Base-by-base conservation (phyloP, 441 rosid species). In the Raphanus hybrid region DNA sequence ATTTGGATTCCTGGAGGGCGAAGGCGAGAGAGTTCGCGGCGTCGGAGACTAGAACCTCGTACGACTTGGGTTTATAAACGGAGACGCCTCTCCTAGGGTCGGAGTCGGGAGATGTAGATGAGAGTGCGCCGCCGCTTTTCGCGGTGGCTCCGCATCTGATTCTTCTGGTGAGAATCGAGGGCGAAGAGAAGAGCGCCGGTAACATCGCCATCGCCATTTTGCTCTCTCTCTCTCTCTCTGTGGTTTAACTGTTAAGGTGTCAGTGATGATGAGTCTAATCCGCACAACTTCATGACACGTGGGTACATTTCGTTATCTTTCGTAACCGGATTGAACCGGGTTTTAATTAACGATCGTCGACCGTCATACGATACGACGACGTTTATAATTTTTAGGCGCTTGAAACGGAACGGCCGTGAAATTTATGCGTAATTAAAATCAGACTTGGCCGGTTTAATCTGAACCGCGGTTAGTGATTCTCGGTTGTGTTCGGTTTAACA, bases 41-140 rank as follows among this genome's bases (percentile, higher is more conserved):
- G 72, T 94, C 99, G 27, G 90, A 29, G 73, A 79, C 94, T 7
- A 94, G 87, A 58, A 87, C 97, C 75, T 90, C 91, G 83, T 92
- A 94, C 2, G 99, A 90, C 72, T 91, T 91, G 60, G 99, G 99
- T 82, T 91, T 94, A 81, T 94, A 94, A 57, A 90, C 75, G 4
- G 97, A 73, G 65, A 94, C 89, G 26, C 99, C 99, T 45, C 81
- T 82, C 83, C 60, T 87, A 39, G 88, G 82, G 34, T 84, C 85
- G 54, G 75, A 67, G 52, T 75, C 64, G 61, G 83, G 71, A 6
- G 87, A 72, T 32, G 83, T 3, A 6, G 90, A 50, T 20, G 77
- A 75, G 26, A 83, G 55, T 64, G 81, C 64, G 58, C 70, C 74
- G 43, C 48, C 64, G 6, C 74, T 63, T 67, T 63, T 84, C 8